Conservation (phyloP, 768 basidiomycete genomes). For the Boletus rex-veris region DNA sequence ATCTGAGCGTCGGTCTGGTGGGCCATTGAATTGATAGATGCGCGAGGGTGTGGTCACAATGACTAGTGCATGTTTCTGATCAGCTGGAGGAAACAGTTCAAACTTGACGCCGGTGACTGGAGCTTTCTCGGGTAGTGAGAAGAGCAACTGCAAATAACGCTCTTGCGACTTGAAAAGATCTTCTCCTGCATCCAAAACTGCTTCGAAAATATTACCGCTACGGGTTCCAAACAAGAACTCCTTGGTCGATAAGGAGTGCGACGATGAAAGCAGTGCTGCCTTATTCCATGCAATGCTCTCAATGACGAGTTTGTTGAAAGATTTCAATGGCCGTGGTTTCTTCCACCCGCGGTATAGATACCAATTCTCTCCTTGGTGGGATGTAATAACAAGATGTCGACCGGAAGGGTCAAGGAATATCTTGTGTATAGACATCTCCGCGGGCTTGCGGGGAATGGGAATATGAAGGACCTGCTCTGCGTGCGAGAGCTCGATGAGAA, state of each 20-base stretch:
- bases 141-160: constrained; percentile 70
- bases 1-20: constrained; percentile 61
- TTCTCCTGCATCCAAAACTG: constrained; percentile 85
- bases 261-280: constrained; percentile 55
- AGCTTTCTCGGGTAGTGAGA: constrained; percentile 74
- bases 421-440: constrained; percentile 76
- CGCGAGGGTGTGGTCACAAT: constrained; percentile 82
- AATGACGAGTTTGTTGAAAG: constrained; percentile 77
- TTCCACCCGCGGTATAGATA: constrained; percentile 81
- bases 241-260: constrained; percentile 69
- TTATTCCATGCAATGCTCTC: constrained; percentile 93
- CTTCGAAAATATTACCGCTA: constrained; percentile 85
- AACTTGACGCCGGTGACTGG: constrained; percentile 84
- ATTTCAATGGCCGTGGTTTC: constrained; percentile 75
- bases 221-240: constrained; percentile 86
- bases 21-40: constrained; percentile 86
- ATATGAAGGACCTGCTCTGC: constrained; percentile 85
- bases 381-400: constrained; percentile 83
- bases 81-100: constrained; percentile 65
- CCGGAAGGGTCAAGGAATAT: constrained; percentile 93
- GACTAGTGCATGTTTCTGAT: constrained; percentile 62
- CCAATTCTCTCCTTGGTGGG: constrained; percentile 88
- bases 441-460: constrained; percentile 66
- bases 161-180: constrained; percentile 90
- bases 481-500: constrained; percentile 86